Evolutionary conservation across 495 filamentous ascomycete species (phyloP).

Genomic region (Xylaria flabelliformis): DNA sequence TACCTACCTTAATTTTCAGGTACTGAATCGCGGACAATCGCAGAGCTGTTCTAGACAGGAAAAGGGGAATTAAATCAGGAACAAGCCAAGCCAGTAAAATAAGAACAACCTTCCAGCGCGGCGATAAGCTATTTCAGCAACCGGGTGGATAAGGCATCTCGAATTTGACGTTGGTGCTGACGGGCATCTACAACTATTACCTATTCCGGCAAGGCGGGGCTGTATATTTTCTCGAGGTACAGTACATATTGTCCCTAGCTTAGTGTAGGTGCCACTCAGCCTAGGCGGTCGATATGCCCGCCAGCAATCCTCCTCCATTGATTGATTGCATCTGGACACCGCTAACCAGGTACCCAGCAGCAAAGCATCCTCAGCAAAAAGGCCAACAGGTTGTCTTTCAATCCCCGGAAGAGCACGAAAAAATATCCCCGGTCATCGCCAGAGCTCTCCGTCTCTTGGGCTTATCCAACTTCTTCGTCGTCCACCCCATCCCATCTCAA

Average conservation of each 20-base stretch:
- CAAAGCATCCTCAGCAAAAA: conserved; percentile 26
- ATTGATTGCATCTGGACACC: conserved; percentile 16
- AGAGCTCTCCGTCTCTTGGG: conserved; percentile 28
- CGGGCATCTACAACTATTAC: conserved; percentile 14
- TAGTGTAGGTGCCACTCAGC: not conserved
- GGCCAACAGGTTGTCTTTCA: conserved; percentile 7
- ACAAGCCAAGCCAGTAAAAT: not conserved
- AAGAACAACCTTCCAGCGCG: not conserved
- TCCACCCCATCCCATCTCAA: conserved; percentile 23
- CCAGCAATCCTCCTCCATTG: conserved; percentile 16
- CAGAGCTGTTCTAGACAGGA: not conserved
- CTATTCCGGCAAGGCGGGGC: conserved; percentile 19
- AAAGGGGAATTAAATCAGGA: not conserved
- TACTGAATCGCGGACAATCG: not conserved
- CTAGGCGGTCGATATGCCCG: conserved; percentile 3
- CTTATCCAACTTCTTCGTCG: conserved; percentile 29
- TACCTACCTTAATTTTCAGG: not conserved
- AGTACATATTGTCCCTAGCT: not conserved
- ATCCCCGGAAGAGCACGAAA: conserved; percentile 16
- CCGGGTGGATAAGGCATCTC: not conserved
- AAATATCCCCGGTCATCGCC: conserved; percentile 24
- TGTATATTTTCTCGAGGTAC: not conserved
- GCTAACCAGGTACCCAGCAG: conserved; percentile 26
- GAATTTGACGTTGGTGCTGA: conserved; percentile 7
- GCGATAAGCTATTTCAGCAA: not conserved